Evolutionary conservation across 2,329 filamentous ascomycete species (phyloP).

Genomic region (Xenosphaeropsis pyriputrescens): DNA sequence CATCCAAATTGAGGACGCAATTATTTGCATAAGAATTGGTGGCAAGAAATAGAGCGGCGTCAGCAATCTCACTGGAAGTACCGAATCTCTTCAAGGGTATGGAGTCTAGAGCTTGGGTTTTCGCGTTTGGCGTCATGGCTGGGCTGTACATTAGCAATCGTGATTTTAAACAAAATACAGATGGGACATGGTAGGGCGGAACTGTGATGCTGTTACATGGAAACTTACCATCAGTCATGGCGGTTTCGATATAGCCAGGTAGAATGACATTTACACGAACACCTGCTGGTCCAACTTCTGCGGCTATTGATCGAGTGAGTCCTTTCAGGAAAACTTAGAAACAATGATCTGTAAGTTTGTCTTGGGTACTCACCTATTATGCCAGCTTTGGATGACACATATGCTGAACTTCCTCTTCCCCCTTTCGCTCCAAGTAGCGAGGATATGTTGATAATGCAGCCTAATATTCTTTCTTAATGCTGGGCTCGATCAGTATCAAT

Average conservation of each 20-base stretch:
- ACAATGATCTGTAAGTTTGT: background rate
- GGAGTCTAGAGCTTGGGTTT: conserved; percentile 20
- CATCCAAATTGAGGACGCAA: conserved; percentile 74
- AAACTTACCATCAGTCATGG: conserved; percentile 58
- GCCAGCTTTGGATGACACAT: conserved; percentile 71
- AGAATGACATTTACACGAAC: conserved; percentile 70
- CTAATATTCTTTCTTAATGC: conserved; percentile 16
- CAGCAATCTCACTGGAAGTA: conserved; percentile 56
- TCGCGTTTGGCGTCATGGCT: conserved; percentile 26
- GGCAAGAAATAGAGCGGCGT: conserved; percentile 65
- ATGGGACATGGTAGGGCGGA: conserved; percentile 13
- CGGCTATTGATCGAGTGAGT: conserved; percentile 52
- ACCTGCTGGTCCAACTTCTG: conserved; percentile 41
- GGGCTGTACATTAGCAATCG: conserved; percentile 18
- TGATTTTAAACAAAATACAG: conserved; percentile 1
- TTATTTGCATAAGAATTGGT: conserved; percentile 76
- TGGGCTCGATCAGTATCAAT: background rate
- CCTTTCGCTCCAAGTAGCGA: conserved; percentile 59
- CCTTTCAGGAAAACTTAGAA: conserved; percentile 23
- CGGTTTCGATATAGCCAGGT: conserved; percentile 70
- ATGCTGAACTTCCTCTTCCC: conserved; percentile 55
- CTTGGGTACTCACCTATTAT: conserved; percentile 40
- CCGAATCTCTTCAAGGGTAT: conserved; percentile 60
- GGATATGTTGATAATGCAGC: conserved; percentile 69
- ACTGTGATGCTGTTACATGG: conserved; percentile 5